Conservation (phyloP, 176 grass and related monocot species). For the Alopecurus myosuroides region DNA sequence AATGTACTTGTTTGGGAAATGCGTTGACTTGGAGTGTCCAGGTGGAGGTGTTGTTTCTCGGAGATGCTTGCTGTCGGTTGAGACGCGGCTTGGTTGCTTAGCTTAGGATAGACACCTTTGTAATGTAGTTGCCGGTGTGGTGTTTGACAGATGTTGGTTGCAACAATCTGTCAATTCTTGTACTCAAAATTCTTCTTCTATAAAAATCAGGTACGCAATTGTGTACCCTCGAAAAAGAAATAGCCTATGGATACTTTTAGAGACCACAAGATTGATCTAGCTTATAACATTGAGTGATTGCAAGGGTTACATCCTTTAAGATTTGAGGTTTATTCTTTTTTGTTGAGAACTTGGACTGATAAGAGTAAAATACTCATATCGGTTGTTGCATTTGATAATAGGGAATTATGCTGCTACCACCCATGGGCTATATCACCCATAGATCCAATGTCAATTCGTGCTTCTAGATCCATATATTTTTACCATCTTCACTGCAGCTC, state of each 20-base stretch:
- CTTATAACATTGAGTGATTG: conserved; percentile 9
- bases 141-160: too few species aligned
- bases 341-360: neutral
- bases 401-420: neutral
- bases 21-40: too few species aligned
- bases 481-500: neutral
- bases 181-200: too few species aligned
- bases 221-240: too few species aligned
- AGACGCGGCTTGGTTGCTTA: too few species aligned
- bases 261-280: neutral
- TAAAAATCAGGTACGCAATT: too few species aligned
- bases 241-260: neutral
- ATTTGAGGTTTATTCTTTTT: neutral
- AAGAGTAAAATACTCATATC: neutral
- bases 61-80: too few species aligned
- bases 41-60: too few species aligned
- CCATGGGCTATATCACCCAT: neutral
- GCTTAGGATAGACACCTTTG: too few species aligned
- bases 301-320: neutral
- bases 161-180: too few species aligned
- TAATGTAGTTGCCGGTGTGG: too few species aligned
- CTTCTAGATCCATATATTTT: neutral
- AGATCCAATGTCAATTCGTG: neutral
- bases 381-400: neutral
- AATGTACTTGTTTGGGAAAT: conserved; percentile 8